These are phyloP conservation scores for Acanthamoeba lenticulata DNA, from an alignment of 208 protist species.

Conservation along the genomic window DNA sequence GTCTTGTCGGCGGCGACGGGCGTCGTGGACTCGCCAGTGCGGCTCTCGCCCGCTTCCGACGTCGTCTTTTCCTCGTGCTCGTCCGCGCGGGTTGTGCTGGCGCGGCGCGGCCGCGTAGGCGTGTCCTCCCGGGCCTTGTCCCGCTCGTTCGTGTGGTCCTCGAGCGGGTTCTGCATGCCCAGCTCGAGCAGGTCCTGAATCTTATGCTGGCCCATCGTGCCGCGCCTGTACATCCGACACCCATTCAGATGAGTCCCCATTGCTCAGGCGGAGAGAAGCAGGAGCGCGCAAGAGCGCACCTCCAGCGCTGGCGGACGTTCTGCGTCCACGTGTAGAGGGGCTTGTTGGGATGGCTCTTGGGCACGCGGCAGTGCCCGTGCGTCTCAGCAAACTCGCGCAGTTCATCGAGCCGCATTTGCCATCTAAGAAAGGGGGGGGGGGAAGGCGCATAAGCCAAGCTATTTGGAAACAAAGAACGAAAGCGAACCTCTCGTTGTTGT, in stretches of 20 bases:
- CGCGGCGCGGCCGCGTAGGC: not conserved
- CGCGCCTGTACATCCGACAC: too few species aligned
- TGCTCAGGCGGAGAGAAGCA: too few species aligned
- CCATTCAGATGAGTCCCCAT: too few species aligned
- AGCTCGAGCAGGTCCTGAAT: not conserved
- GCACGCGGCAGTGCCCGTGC: slow-evolving; percentile 5
- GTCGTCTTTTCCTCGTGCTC: not conserved
- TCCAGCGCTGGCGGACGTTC: not conserved
- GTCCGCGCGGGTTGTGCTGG: not conserved
- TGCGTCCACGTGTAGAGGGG: not conserved
- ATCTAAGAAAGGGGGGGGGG: too few species aligned
- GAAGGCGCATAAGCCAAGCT: too few species aligned
- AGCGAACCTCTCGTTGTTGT: not conserved
- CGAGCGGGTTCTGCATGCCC: not conserved
- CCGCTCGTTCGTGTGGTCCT: not conserved
- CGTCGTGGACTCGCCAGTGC: not conserved
- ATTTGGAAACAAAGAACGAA: not conserved
- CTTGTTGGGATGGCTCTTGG: not conserved
- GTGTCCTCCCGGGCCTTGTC: not conserved
- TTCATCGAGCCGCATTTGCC: not conserved
- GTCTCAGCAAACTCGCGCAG: not conserved
- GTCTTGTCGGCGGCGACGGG: not conserved
- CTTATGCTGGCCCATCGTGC: not conserved
- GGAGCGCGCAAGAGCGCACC: too few species aligned
- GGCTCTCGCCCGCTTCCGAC: not conserved